A percentile compares a stretch with the other conserved stretches of the same genome.
These are phyloP conservation scores for Yamadazyma membranifaciens DNA, from an alignment of 1,139 yeast species.

Conservation along the genomic window DNA sequence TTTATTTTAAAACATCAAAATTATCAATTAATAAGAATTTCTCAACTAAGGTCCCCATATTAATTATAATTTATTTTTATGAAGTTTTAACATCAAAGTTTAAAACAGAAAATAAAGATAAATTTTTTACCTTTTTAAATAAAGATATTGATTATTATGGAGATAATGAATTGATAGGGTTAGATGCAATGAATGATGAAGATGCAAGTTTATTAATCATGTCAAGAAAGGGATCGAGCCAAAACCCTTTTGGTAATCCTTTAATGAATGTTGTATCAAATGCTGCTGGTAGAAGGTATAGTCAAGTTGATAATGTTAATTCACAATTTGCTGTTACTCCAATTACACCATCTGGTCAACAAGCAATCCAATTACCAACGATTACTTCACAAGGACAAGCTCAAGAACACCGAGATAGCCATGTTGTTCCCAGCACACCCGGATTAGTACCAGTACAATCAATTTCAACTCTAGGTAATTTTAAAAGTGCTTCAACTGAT, in stretches of 20 bases:
- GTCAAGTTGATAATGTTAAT: slow-evolving; percentile 18
- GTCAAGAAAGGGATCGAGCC: slow-evolving; percentile 23
- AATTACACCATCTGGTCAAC: not conserved
- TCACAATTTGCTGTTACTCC: slow-evolving; percentile 15
- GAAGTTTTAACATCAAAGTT: slow-evolving; percentile 20
- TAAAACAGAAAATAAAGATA: slow-evolving; percentile 18
- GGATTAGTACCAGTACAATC: slow-evolving; percentile 23
- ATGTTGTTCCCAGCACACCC: slow-evolving; percentile 11
- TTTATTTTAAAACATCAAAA: slow-evolving; percentile 28
- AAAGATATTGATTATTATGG: slow-evolving; percentile 28
- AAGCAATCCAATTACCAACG: not conserved
- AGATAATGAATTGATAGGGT: slow-evolving; percentile 26
- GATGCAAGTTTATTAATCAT: slow-evolving; percentile 23
- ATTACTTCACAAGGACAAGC: not conserved
- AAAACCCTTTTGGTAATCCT: slow-evolving; percentile 3
- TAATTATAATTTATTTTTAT: slow-evolving; percentile 31
- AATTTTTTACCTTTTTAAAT: slow-evolving; percentile 35
- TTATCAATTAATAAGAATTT: slow-evolving; percentile 14
- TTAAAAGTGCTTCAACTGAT: slow-evolving; percentile 37
- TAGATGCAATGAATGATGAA: slow-evolving; percentile 20
- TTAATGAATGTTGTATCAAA: slow-evolving; percentile 7
- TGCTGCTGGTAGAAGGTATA: slow-evolving; percentile 14
- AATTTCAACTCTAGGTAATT: slow-evolving; percentile 29
- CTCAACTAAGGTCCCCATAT: slow-evolving; percentile 33
- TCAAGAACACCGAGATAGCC: too few species aligned